Base-by-base conservation (phyloP, 164 flowering plant species). In the Aristolochia californica region DNA sequence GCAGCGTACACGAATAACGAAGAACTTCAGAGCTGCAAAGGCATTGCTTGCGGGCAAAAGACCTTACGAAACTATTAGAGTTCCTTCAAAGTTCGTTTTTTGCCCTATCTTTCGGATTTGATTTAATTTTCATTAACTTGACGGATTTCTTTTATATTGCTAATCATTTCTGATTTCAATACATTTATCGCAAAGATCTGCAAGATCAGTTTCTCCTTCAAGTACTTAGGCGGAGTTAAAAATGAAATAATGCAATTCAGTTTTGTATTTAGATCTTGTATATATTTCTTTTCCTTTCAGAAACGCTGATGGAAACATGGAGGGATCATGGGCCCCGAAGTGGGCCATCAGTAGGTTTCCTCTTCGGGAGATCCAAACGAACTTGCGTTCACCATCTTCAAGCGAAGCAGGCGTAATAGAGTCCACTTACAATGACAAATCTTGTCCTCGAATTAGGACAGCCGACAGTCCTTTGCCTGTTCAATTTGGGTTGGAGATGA, bases 21-120 rank as follows among this genome's bases (percentile, higher is more conserved):
- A 76, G 59, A 81, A 74, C 14, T 84, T 80, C 68, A 72, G 83
- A 58, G 87, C 91, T 13, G 87, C 91, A 2, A 85, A 88, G 71
- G 90, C 88, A 2, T 79, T 81, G 56, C 84, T 88, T 16, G 70
- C 78, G 64, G 86, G 89, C 17, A 91, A 91, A 61, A 70, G 91
- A 25, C 76, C 78, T 43, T 73, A 53, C 20, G 65, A 55, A 2
- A 23, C 45, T 23, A 4, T 45, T 4, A 40, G 59, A 1, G 25
- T 5, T 43, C 48, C 61, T 22, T 13, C 11, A 30, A 34, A 50
- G 63, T 60, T 24, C 40, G 63, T 16, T 7, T 23, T 66, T 10
- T 45, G 2, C 12, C 15, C 54, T 53, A 62, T 22, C 48, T 56
- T 51, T 57, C 28, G 21, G 27, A 18, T 56, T 26, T 14, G 27